Conservation (phyloP, 176 grass and related monocot genomes). For the Musa troglodytarum region DNA sequence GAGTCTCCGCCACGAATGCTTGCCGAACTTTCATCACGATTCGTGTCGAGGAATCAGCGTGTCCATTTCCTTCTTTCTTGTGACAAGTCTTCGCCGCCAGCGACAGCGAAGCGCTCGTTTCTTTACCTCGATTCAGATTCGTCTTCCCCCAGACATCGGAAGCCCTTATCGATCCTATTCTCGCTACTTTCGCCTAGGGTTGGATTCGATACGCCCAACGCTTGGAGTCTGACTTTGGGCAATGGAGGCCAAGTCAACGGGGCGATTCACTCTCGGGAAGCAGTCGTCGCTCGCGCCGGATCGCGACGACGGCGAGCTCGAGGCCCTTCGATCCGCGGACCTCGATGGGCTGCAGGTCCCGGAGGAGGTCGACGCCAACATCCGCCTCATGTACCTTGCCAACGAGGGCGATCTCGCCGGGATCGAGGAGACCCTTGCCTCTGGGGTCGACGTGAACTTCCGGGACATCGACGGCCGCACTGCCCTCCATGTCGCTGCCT, state of each 20-base stretch:
- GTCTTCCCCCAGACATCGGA: no score
- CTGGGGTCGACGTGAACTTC: slow-evolving; percentile 70
- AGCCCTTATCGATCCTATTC: no score
- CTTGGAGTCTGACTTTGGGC: no score
- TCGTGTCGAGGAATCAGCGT: no score
- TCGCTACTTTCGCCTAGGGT: no score
- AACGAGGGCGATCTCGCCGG: slow-evolving; percentile 62
- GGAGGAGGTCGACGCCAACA: slow-evolving; percentile 34
- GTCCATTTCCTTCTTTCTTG: no score
- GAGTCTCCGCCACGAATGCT: no score
- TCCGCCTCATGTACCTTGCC: slow-evolving; percentile 85
- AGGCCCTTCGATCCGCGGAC: not conserved
- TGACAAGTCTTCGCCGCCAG: no score
- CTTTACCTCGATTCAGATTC: no score
- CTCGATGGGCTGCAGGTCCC: slow-evolving; percentile 6
- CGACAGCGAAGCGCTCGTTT: no score
- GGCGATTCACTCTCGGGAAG: slow-evolving; percentile 57
- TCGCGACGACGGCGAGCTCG: not conserved
- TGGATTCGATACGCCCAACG: no score
- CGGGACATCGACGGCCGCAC: slow-evolving; percentile 81
- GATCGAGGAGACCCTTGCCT: slow-evolving; percentile 55
- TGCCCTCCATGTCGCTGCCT: slow-evolving; percentile 74
- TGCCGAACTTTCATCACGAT: no score
- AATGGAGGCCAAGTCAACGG: slow-evolving; percentile 35
- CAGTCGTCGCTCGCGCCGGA: slow-evolving; percentile 77